Evolutionary conservation across 2,329 filamentous ascomycete genomes (phyloP), one percentile per base, ranked within the genome.

Genomic region (Cordyceps fumosorosea): DNA sequence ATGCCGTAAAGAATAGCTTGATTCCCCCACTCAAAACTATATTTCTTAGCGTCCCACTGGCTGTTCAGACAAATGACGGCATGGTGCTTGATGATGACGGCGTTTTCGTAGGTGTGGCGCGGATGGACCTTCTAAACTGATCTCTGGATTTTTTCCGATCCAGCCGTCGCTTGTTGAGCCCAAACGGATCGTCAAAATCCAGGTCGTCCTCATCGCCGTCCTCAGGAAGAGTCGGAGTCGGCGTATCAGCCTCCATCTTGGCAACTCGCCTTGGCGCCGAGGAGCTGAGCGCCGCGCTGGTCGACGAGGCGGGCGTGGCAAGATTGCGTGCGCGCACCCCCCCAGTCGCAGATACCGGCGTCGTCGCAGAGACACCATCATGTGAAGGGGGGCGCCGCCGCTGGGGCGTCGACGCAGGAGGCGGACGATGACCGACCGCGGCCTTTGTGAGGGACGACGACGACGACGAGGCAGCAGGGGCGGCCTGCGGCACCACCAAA

Each of bases 161-260:
- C 47, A 70, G 64, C 53, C 69, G 70, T 52, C 73, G 67, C 56
- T 68, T 69, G 26, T 68, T 66, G 18, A 76, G 64, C 3, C 75
- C 75, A 63, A 77, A 77, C 1, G 69, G 73, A 62, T 75, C 71
- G 34, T 75, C 70, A 0, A 72, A 66, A 16, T 75, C 69, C n/a
- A 65, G 32, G 53, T 64, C 54, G n/a, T 63, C 56, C 16, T 65
- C 57, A 11, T 42, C 34, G 8, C 34, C 34, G 34, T 11, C 34
- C 34, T 37, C 34, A 14, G 34, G 34, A 37, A 8, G 34, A 14
- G 34, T 37, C 10, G 29, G 29, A 11, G 52, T 44, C 20, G 20
- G 32, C 11, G 40, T 14, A 40, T 56, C 59, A 62, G 40, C 32
- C 52, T 51, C 59, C 34, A 34, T 26, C 44, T 48, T 56, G 59